phyloP scores from a whole-genome alignment of 345 rosid genomes.

The Populus nigra region DNA sequence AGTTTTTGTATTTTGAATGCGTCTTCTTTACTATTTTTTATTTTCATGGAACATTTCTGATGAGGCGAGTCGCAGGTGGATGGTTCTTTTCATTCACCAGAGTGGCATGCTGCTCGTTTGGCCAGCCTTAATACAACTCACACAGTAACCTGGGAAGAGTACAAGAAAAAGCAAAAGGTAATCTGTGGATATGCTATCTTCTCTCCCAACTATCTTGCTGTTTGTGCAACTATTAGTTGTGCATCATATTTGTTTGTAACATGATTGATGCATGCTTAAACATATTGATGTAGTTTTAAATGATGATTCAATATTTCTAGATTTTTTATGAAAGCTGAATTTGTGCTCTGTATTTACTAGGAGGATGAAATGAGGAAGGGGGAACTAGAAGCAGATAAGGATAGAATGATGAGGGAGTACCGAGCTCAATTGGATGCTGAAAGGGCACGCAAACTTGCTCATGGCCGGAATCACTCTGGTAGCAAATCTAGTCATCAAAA shows the following conservation, averaged over 20 bases:
- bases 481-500: slow-evolving; percentile 52
- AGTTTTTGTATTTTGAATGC: not conserved
- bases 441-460: slow-evolving; percentile 84
- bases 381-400: slow-evolving; percentile 83
- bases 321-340: not conserved
- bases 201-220: not conserved
- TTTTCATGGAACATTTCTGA: slow-evolving; percentile 67
- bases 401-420: slow-evolving; percentile 95
- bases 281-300: not conserved
- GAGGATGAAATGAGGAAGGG: slow-evolving; percentile 88
- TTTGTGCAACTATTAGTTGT: not conserved
- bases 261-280: not conserved
- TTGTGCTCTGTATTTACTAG: slow-evolving; percentile 32
- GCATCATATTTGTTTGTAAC: not conserved
- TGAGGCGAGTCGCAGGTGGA: slow-evolving; percentile 99
- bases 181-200: not conserved
- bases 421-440: slow-evolving; percentile 98
- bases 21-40: not conserved
- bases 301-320: not conserved
- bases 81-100: slow-evolving; percentile 99
- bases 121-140: slow-evolving; percentile 94
- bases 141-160: slow-evolving; percentile 94
- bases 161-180: slow-evolving; percentile 88
- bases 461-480: slow-evolving; percentile 78
- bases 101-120: slow-evolving; percentile 99